Evolutionary conservation across 2,329 filamentous ascomycete species (phyloP).

Genomic region (Penicillium sp.): DNA sequence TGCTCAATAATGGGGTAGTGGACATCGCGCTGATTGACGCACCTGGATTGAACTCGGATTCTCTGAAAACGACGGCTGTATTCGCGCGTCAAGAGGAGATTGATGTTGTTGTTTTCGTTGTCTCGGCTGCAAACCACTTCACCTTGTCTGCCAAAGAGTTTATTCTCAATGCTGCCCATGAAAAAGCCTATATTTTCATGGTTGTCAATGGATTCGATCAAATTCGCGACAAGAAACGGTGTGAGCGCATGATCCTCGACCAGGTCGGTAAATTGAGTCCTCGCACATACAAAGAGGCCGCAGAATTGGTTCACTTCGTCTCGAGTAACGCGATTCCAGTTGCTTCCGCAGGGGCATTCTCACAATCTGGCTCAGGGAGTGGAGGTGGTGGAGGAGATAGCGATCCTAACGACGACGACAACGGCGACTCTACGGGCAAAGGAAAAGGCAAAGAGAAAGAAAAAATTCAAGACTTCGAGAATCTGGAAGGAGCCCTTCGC

Average conservation of each 20-base stretch:
- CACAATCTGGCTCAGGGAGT: slow-evolving; percentile 43
- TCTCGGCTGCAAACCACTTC: slow-evolving; percentile 96
- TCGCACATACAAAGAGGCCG: slow-evolving; percentile 83
- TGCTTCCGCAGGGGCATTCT: slow-evolving; percentile 52
- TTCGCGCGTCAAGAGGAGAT: slow-evolving; percentile 98
- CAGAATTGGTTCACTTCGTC: slow-evolving; percentile 93
- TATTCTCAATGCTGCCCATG: slow-evolving; percentile 87
- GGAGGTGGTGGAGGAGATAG: slow-evolving; percentile 52
- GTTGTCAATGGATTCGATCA: slow-evolving; percentile 97
- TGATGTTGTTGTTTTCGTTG: slow-evolving; percentile 96
- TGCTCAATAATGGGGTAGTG: slow-evolving; percentile 95
- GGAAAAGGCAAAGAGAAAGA: slow-evolving; percentile 86
- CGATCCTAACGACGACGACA: slow-evolving; percentile 43
- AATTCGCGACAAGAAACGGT: slow-evolving; percentile 84
- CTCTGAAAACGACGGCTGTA: slow-evolving; percentile 91
- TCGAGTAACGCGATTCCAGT: slow-evolving; percentile 92
- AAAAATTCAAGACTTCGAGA: slow-evolving; percentile 82
- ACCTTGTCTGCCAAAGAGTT: slow-evolving; percentile 97
- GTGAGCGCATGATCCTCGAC: slow-evolving; percentile 86
- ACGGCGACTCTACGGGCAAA: slow-evolving; percentile 60
- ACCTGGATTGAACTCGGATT: slow-evolving; percentile 90
- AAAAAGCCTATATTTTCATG: slow-evolving; percentile 98
- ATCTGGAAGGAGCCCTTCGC: slow-evolving; percentile 78
- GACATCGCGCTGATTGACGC: slow-evolving; percentile 97
- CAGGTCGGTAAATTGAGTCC: slow-evolving; percentile 85